Conservation (phyloP, 306 rosid species). For the Mimosa bimucronata region DNA sequence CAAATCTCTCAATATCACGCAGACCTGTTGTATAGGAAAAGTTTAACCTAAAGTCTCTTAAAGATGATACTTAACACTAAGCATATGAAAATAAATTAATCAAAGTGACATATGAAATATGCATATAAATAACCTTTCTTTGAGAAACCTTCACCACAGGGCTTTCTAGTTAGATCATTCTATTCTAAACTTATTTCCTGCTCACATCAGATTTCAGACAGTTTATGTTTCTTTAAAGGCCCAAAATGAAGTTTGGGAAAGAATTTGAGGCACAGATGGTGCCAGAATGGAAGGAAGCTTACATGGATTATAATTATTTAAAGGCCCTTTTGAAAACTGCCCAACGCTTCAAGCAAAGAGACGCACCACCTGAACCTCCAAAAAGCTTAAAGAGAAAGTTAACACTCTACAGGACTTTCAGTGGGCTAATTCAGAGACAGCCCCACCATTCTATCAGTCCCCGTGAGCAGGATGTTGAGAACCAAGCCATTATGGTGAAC, state of each 20-base stretch:
- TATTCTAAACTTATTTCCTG: background rate
- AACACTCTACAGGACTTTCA: constrained; percentile 69
- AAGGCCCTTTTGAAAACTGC: constrained; percentile 60
- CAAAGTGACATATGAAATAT: background rate
- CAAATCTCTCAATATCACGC: background rate
- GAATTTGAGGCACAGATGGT: constrained; percentile 68
- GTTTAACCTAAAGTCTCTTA: background rate
- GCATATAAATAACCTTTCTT: background rate
- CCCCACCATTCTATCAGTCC: constrained; percentile 34
- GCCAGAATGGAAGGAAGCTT: constrained; percentile 82
- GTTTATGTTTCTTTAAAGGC: background rate
- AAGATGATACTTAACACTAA: background rate
- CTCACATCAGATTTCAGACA: background rate
- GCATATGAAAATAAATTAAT: background rate
- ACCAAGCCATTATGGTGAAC: constrained; percentile 59
- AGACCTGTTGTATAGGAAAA: background rate
- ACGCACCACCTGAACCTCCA: constrained; percentile 33
- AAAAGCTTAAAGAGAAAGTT: constrained; percentile 47
- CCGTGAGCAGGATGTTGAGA: constrained; percentile 48
- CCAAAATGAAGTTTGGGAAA: constrained; percentile 73
- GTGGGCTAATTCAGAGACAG: constrained; percentile 61
- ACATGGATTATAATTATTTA: constrained; percentile 60
- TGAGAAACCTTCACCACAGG: background rate
- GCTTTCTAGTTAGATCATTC: background rate
- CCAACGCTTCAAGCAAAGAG: constrained; percentile 34